Percentiles rank a stretch among this genome's conserved stretches.
phyloP scores from a whole-genome alignment of 1,284 basidiomycete species.

The Bjerkandera adusta region DNA sequence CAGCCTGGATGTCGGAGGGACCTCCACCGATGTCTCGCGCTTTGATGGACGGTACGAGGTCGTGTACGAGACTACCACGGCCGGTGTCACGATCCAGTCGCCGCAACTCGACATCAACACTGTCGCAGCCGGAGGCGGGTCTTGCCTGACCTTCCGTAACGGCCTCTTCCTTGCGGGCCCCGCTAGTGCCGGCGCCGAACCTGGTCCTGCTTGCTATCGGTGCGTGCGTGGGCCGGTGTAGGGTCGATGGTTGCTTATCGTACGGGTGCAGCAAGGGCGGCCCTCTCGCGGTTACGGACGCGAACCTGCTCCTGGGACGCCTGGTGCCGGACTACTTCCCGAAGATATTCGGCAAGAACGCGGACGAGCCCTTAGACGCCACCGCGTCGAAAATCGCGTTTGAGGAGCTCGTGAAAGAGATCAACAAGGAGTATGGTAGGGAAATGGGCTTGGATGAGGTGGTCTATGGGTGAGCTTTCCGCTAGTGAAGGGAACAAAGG shows the following conservation, averaged over 20 bases:
- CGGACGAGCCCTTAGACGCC: conserved; percentile 79
- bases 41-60: conserved; percentile 86
- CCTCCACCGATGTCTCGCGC: conserved; percentile 87
- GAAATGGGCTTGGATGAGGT: conserved; percentile 81
- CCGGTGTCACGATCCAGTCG: conserved; percentile 85
- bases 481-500: too few relatives aligned
- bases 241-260: neutral
- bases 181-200: conserved; percentile 82
- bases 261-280: conserved; percentile 68
- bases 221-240: conserved; percentile 24
- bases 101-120: conserved; percentile 90
- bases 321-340: conserved; percentile 85
- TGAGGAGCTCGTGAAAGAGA: conserved; percentile 60
- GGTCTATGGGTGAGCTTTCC: conserved; percentile 70
- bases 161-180: conserved; percentile 84
- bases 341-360: conserved; percentile 85
- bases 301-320: conserved; percentile 81
- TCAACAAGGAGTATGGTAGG: conserved; percentile 60
- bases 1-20: conserved; percentile 82
- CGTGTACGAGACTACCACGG: conserved; percentile 90
- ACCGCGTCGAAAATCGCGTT: conserved; percentile 67
- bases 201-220: conserved; percentile 83
- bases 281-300: conserved; percentile 83
- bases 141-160: conserved; percentile 77
- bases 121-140: conserved; percentile 86